These are phyloP conservation scores for Termitomyces sp. DNA, from an alignment of 768 basidiomycete species.

Conservation along the genomic window DNA sequence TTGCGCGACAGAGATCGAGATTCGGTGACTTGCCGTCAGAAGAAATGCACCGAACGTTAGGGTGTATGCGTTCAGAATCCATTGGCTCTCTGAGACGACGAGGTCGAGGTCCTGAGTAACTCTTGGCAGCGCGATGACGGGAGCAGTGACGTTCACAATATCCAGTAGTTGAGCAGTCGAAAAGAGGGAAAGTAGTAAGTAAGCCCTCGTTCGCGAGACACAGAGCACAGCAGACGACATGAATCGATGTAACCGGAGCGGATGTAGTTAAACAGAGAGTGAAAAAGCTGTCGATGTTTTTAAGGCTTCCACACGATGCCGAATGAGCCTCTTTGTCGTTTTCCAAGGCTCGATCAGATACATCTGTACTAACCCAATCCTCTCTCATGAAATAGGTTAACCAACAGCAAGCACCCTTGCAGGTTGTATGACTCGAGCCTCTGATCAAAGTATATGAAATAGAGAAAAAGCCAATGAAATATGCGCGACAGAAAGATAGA, in stretches of 20 bases:
- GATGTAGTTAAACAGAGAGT: background rate
- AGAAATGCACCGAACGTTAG: constrained; percentile 38
- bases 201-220: background rate
- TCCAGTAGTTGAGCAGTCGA: constrained; percentile 40
- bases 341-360: background rate
- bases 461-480: background rate
- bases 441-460: background rate
- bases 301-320: background rate
- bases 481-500: background rate
- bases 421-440: background rate
- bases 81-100: constrained; percentile 23
- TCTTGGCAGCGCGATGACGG: constrained; percentile 34
- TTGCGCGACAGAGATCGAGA: background rate
- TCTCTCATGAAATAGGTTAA: background rate
- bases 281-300: background rate
- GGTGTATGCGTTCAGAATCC: constrained; percentile 39
- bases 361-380: background rate
- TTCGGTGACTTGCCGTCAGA: constrained; percentile 16
- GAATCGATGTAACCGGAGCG: background rate
- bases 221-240: background rate
- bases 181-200: constrained; percentile 26
- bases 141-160: constrained; percentile 37
- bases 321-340: background rate
- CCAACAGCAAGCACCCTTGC: background rate
- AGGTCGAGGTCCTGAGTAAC: constrained; percentile 20